Base-by-base conservation (phyloP, 179 eudicot genomes). In the Amaranthus tricolor region DNA sequence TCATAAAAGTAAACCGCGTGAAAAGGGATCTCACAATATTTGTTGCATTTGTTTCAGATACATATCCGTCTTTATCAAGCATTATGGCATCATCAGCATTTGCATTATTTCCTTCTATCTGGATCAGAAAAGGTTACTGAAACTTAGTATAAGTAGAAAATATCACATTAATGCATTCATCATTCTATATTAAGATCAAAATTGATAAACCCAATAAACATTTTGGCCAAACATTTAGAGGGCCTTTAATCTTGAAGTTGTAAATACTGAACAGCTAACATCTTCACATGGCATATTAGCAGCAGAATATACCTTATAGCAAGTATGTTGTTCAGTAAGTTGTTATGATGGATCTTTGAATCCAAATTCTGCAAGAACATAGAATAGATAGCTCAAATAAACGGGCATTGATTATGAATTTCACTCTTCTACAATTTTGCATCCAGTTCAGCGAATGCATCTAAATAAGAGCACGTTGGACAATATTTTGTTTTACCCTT, bases 271-370 rank as follows among this genome's bases (percentile, higher is more conserved):
- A 49, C 10, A 67, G 31, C 20, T 12, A 24, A 55, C 48, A 60
- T 44, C 45, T 20, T 43, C 45, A 10, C 52, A 61, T 13, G 11
- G 69, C 58, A 52, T 16, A 51, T 51, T 24, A 24, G 57, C 12
- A 16, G 16, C 69, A 51, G 61, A 79, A 65, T 60, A 44, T 87
- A 93, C 98, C 98, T 93, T 93, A n/a, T n/a, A 43, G 98, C 98
- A 49, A 93, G 92, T 79, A 94, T 90, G 82, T 92, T 92, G 87
- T 95, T 95, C 71, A 95, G 94, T 58, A 95, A 91, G 83, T 93
- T 93, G 92, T 95, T 95, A 82, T 95, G 99, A 78, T 95, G 99
- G 80, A 95, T 95, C 83, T 95, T 95, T 56, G 99, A 95, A 89
- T 95, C 99, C 92, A 95, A 84, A 85, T 88, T 88, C 99, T 95